A percentile compares a stretch with the other conserved stretches of the same genome.
Evolutionary conservation across 2,329 filamentous ascomycete species (phyloP).

Genomic region (Penicillium palitans): DNA sequence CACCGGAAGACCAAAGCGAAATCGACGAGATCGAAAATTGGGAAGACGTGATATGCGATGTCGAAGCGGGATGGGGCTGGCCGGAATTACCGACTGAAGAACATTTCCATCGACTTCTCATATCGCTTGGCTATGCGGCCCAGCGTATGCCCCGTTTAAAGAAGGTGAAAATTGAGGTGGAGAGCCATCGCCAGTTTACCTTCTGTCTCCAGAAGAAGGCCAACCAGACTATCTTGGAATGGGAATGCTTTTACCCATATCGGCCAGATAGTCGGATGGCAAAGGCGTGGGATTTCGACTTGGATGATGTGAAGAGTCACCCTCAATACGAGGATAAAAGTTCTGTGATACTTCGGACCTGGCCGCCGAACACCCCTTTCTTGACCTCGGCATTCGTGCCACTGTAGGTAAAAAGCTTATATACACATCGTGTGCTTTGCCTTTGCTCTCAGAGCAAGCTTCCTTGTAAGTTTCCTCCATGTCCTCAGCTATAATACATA

Average conservation of each 20-base stretch:
- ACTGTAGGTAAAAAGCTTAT: no score
- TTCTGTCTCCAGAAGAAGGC: not conserved
- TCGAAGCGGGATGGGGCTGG: conserved; percentile 1
- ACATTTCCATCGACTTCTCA: conserved; percentile 6
- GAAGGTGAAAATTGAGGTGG: not conserved
- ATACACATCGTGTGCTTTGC: no score
- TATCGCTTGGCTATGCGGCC: conserved; percentile 4
- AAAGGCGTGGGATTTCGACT: not conserved
- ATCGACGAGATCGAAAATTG: conserved; percentile 7
- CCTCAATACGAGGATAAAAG: not conserved
- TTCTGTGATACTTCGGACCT: not conserved
- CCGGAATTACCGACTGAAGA: conserved; percentile 1
- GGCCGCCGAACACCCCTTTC: not conserved
- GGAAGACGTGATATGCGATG: conserved; percentile 6
- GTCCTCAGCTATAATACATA: no score
- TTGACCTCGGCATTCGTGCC: no score
- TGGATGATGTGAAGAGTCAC: not conserved
- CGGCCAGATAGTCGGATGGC: not conserved
- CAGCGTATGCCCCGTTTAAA: conserved; percentile 2
- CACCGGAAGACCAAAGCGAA: conserved; percentile 6
- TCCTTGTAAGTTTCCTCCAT: no score
- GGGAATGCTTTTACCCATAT: not conserved
- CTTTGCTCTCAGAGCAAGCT: no score
- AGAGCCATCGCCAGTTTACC: not conserved
- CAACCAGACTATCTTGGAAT: not conserved